phyloP scores from a whole-genome alignment of 345 rosid genomes.

The Bruguiera sexangula region DNA sequence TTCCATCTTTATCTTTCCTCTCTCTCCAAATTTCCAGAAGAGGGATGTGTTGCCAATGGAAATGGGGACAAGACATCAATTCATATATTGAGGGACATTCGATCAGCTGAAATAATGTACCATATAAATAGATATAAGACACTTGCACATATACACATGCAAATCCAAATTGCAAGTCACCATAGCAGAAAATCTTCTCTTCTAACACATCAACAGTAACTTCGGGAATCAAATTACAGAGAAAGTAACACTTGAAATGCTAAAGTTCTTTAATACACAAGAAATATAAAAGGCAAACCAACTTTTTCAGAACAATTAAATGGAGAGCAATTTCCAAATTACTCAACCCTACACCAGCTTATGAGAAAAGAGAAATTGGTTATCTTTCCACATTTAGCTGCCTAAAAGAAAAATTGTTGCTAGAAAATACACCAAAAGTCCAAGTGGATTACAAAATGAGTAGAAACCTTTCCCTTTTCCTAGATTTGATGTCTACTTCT shows the following conservation, averaged over 20 bases:
- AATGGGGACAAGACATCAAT: conserved; percentile 71
- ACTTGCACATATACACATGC: not conserved
- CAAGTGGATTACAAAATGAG: no score
- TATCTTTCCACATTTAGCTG: not conserved
- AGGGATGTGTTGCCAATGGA: conserved; percentile 60
- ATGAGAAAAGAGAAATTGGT: no score
- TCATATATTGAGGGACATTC: conserved; percentile 90
- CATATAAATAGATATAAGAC: not conserved
- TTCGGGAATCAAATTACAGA: not conserved
- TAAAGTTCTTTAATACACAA: not conserved
- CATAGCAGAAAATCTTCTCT: not conserved
- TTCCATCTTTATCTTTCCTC: conserved; percentile 44
- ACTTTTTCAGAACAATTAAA: not conserved
- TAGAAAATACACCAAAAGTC: not conserved
- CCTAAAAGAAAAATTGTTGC: not conserved
- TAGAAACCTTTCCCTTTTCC: no score
- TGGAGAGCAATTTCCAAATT: not conserved
- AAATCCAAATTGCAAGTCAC: not conserved
- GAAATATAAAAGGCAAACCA: not conserved
- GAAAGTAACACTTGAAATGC: not conserved
- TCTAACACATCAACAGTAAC: not conserved
- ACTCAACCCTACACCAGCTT: not conserved
- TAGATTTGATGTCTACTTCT: no score
- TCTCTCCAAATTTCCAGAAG: conserved; percentile 73
- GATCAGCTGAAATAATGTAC: conserved; percentile 54